Percentiles rank a stretch among this genome's conserved stretches.
phyloP scores from a whole-genome alignment of 768 basidiomycete genomes.

The Mrakia gelida region DNA sequence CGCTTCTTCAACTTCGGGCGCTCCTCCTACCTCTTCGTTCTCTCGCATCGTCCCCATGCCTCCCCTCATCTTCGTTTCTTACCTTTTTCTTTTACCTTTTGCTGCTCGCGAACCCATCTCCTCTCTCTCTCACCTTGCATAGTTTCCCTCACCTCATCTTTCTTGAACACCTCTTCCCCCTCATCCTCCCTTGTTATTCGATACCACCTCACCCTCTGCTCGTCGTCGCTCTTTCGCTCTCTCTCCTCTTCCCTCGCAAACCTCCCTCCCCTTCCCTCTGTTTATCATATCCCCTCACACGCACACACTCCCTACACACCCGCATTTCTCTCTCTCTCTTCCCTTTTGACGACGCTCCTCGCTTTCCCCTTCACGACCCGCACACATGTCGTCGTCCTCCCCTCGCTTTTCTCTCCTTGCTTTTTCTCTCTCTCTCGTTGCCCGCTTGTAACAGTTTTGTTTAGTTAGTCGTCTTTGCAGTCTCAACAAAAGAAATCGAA shows the following conservation, averaged over 20 bases:
- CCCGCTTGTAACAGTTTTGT: neutral
- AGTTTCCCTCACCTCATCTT: neutral
- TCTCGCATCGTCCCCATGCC: neutral
- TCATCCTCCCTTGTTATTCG: too few relatives aligned
- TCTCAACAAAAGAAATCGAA: neutral
- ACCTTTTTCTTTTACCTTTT: neutral
- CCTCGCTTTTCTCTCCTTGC: neutral
- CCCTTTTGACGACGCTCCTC: neutral
- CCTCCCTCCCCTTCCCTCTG: neutral
- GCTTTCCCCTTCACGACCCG: neutral
- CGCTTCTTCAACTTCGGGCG: constrained; percentile 16
- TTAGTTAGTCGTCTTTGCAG: too few relatives aligned
- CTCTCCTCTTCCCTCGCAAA: neutral
- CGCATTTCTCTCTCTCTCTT: too few relatives aligned
- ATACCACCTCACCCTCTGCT: neutral
- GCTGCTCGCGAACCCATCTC: neutral
- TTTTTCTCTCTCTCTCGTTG: neutral
- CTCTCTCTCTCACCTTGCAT: neutral
- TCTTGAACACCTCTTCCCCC: neutral
- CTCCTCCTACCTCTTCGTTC: neutral
- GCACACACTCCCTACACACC: neutral
- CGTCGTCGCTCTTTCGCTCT: neutral
- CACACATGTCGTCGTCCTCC: neutral
- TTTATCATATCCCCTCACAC: neutral
- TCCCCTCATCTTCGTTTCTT: neutral